Base-by-base conservation (phyloP, 805 yeast species). In the Metschnikowia noctiluminum region DNA sequence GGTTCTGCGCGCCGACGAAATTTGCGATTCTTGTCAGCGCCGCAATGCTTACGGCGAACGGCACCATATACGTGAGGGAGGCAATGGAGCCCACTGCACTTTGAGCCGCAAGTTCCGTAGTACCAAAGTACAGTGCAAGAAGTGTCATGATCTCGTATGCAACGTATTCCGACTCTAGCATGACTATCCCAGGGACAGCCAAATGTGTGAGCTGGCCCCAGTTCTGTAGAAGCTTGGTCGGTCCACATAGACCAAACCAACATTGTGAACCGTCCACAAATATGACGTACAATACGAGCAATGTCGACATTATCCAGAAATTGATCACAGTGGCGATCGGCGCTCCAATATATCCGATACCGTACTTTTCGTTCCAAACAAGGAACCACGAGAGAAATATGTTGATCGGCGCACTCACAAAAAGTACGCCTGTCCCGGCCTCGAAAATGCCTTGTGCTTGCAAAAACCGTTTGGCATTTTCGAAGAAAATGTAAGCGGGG, bases 241-340 rank as follows among this genome's bases (percentile, higher is more conserved):
- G 55, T 30, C 80, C 71, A 16, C 62, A 63, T 6, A 72, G 30
- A 0, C 92, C 92, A 52, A 70, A 77, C 92, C 92, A 86, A 58
- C 92, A 87, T 56, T 79, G 76, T 28, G 64, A 65, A 1, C 91
- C 92, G 56, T 85, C 88, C 35, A 85, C 58, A 40, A 57, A 56
- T 14, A 55, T 41, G 36, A 67, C 73, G 54, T 73, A 73, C 31
- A 70, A 44, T 4, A 71, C 61, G 36, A 73, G 56, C 35, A 73
- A 55, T 6, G 68, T 14, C 13, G 61, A 62, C 76, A 72, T 72
- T 40, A 70, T 44, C 71, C 74, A 73, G 54, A 71, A 73, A 49
- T 73, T 73, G 45, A 71, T 58, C 2, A 66, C 70, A 2, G 75
- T 63, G 14, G 77, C 76, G 8, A 72, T 63, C 2, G 78, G 75